Conservation (phyloP, 176 grass and related monocot genomes). For the Aegilops speltoides region DNA sequence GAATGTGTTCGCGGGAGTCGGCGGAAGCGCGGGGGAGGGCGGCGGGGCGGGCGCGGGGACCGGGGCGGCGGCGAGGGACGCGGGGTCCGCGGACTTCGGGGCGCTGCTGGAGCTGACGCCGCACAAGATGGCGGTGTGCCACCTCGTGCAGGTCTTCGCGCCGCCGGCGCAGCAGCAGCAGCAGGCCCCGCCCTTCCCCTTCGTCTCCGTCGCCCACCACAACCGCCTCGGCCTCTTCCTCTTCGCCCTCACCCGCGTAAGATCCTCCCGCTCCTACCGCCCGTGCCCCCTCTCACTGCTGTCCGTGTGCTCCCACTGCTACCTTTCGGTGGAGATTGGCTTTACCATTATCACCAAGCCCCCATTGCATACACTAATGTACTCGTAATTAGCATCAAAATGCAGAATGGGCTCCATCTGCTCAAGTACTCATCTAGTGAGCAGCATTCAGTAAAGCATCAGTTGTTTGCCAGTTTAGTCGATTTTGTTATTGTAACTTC, state of each 20-base stretch:
- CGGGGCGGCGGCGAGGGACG: not conserved
- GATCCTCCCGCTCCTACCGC: not conserved
- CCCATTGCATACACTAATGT: not conserved
- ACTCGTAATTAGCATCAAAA: not conserved
- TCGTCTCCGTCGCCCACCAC: slow-evolving; percentile 65
- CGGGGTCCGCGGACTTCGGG: not conserved
- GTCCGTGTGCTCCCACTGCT: not conserved
- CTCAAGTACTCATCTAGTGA: not conserved
- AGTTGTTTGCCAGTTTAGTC: not conserved
- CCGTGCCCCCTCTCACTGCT: too few species aligned
- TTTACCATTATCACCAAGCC: not conserved
- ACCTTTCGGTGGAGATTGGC: not conserved
- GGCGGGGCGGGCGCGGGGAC: too few species aligned
- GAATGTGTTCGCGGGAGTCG: slow-evolving; percentile 46
- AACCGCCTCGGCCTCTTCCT: slow-evolving; percentile 89
- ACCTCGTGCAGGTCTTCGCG: slow-evolving; percentile 79
- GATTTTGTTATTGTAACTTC: not conserved
- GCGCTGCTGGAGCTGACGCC: slow-evolving; percentile 73
- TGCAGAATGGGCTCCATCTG: not conserved
- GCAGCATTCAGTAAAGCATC: not conserved
- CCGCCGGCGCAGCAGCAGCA: slow-evolving; percentile 42
- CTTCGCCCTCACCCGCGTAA: slow-evolving; percentile 71
- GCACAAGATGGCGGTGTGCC: slow-evolving; percentile 83
- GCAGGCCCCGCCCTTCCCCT: slow-evolving; percentile 56
- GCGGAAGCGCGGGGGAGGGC: not conserved